Evolutionary conservation across 768 basidiomycete genomes (phyloP), one percentile per base, ranked within the genome.

Genomic region (Xerocomellus amylosporus): DNA sequence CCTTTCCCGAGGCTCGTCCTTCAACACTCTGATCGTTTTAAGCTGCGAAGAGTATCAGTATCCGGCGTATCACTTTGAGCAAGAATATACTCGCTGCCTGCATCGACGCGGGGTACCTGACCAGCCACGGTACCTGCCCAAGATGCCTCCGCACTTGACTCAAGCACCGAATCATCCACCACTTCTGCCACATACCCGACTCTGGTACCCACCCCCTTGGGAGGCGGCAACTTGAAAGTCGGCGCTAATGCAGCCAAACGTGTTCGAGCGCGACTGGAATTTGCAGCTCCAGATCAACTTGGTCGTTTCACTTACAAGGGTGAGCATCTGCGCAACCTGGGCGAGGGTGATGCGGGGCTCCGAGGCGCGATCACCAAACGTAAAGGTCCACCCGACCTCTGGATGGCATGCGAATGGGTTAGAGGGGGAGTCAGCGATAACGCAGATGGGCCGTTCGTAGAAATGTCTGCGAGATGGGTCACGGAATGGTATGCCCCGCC

Each of bases 161-260:
- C 62, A 17, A 64, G 58, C 8, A 53, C 17, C 2, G 42, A 42
- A 43, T 61, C 55, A 4, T 58, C 49, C 40, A 58, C 15, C 17
- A n/a, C 2, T 2, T 48, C 42, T 2, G 5, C 2, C 4, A 33
- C 45, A 1, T 12, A 0, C 1, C 20, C 13, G 17, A 43, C 28
- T 30, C 28, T 30, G 8, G 8, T 30, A 5, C 28, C 28, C 28
- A 9, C 28, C 28, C 28, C 28, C 28, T n/a, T n/a, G n/a, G n/a
- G n/a, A 30, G 30, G 30, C 10, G 30, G 9, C 30, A 30, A n/a
- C n/a, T n/a, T n/a, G n/a, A n/a, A 3, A 30, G 9, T 30, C 9
- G 30, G 30, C 30, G 9, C 10, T 9, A 30, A 30, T 2, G 30
- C 30, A 10, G 30, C 30, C 30, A 30, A 30, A 30, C 28, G 10